Conservation (phyloP, 345 rosid species). For the Populus pruinosa region DNA sequence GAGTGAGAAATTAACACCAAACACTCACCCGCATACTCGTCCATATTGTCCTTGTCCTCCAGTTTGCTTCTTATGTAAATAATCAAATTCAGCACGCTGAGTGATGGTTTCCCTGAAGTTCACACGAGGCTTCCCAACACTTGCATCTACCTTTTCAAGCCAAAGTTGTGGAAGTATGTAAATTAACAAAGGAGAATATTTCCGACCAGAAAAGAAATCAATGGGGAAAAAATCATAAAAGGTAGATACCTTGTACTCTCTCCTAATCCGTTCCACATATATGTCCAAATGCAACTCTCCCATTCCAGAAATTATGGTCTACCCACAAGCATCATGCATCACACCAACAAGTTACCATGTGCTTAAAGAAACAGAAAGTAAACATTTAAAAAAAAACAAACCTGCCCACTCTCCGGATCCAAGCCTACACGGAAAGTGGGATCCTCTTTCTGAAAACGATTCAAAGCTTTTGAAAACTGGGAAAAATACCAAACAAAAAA, state of each 20-base stretch:
- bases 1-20: neutral
- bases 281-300: slow-evolving; percentile 97
- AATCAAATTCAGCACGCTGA: slow-evolving; percentile 84
- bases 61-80: slow-evolving; percentile 94
- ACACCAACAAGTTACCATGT: neutral
- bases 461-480: slow-evolving; percentile 97
- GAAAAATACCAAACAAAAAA: neutral
- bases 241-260: slow-evolving; percentile 79
- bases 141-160: slow-evolving; percentile 78
- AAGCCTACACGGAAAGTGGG: slow-evolving; percentile 98
- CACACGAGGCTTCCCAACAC: slow-evolving; percentile 96
- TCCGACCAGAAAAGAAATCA: neutral
- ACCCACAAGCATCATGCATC: slow-evolving; percentile 13
- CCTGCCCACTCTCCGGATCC: slow-evolving; percentile 99
- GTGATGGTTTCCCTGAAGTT: slow-evolving; percentile 96
- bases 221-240: slow-evolving; percentile 2
- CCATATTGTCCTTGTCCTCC: slow-evolving; percentile 99
- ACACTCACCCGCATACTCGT: slow-evolving; percentile 77
- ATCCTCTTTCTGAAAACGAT: slow-evolving; percentile 92
- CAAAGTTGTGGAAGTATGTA: neutral
- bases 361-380: slow-evolving; percentile 1
- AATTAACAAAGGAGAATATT: neutral
- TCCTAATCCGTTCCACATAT: slow-evolving; percentile 88
- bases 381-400: slow-evolving; percentile 18
- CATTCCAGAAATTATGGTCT: slow-evolving; percentile 99